Evolutionary conservation across 495 filamentous ascomycete genomes (phyloP).

Genomic region (Sphaerosporella brunnea): DNA sequence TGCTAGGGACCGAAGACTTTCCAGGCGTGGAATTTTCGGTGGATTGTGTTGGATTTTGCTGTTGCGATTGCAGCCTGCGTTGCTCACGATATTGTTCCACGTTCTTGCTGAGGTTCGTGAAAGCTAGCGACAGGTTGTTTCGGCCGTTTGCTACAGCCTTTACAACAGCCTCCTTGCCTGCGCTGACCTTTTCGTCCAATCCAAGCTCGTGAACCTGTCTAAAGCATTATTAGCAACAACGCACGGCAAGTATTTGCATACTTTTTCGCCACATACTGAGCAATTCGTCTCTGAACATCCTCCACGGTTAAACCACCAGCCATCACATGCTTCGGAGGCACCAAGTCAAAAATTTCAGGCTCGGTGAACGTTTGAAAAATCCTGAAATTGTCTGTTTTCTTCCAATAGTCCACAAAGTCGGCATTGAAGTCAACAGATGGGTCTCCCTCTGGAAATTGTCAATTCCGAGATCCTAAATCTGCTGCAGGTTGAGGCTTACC

Average conservation of each 20-base stretch:
- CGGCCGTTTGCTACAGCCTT: slow-evolving; percentile 49
- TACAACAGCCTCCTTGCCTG: slow-evolving; percentile 44
- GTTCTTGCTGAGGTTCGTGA: slow-evolving; percentile 55
- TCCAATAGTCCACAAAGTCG: slow-evolving; percentile 67
- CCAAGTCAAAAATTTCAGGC: slow-evolving; percentile 79
- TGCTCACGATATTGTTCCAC: slow-evolving; percentile 52
- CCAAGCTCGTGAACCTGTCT: slow-evolving; percentile 39
- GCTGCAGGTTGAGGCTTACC: too few relatives aligned
- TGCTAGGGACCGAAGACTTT: background rate
- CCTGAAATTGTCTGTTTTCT: slow-evolving; percentile 68
- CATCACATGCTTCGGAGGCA: slow-evolving; percentile 80
- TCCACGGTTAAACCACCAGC: slow-evolving; percentile 90
- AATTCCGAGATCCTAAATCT: too few relatives aligned
- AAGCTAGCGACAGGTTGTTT: slow-evolving; percentile 48
- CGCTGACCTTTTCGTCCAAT: slow-evolving; percentile 49
- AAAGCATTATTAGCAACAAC: slow-evolving; percentile 9
- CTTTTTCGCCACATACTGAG: slow-evolving; percentile 47
- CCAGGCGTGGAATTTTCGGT: slow-evolving; percentile 1
- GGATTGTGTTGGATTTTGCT: slow-evolving; percentile 1
- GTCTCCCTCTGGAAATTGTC: slow-evolving; percentile 77
- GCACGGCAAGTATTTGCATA: slow-evolving; percentile 1
- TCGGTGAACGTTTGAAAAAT: slow-evolving; percentile 67
- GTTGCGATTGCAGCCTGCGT: slow-evolving; percentile 14
- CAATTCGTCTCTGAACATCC: slow-evolving; percentile 75
- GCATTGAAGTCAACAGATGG: slow-evolving; percentile 61